Conservation (phyloP, 2,329 filamentous ascomycete genomes). For the Triangularia verruculosa region DNA sequence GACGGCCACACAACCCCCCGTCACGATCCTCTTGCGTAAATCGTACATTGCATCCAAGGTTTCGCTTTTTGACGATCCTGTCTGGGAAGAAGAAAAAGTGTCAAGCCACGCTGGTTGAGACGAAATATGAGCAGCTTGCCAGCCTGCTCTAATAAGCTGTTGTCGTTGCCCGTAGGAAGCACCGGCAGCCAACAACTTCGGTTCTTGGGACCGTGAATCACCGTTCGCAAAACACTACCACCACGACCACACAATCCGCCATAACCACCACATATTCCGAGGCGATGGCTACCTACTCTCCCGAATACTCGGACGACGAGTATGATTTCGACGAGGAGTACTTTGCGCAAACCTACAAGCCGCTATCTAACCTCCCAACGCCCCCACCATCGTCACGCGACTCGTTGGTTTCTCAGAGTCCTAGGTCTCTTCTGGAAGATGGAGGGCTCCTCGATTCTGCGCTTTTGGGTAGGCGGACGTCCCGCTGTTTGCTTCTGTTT, state of each 20-base stretch:
- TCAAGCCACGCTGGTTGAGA: slow-evolving; percentile 9
- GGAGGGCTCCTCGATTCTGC: slow-evolving; percentile 43
- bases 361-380: slow-evolving; percentile 65
- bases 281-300: slow-evolving; percentile 21
- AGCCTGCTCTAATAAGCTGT: slow-evolving; percentile 26
- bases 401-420: slow-evolving; percentile 44
- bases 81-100: slow-evolving; percentile 7
- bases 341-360: slow-evolving; percentile 60
- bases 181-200: slow-evolving; percentile 26
- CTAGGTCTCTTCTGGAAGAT: slow-evolving; percentile 42
- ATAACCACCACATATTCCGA: slow-evolving; percentile 14
- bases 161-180: slow-evolving; percentile 29
- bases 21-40: neutral
- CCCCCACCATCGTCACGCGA: slow-evolving; percentile 56
- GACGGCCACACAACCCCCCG: neutral
- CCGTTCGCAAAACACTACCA: neutral
- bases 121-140: slow-evolving; percentile 31
- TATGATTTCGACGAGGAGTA: slow-evolving; percentile 52
- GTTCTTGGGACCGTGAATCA: slow-evolving; percentile 14
- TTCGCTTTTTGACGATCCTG: slow-evolving; percentile 8
- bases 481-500: neutral
- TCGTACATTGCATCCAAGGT: neutral
- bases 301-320: slow-evolving; percentile 31
- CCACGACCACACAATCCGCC: slow-evolving; percentile 4
- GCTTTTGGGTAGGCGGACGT: slow-evolving; percentile 38